Conservation (phyloP, 2,329 filamentous ascomycete genomes). For the Verticillium klebahnii region DNA sequence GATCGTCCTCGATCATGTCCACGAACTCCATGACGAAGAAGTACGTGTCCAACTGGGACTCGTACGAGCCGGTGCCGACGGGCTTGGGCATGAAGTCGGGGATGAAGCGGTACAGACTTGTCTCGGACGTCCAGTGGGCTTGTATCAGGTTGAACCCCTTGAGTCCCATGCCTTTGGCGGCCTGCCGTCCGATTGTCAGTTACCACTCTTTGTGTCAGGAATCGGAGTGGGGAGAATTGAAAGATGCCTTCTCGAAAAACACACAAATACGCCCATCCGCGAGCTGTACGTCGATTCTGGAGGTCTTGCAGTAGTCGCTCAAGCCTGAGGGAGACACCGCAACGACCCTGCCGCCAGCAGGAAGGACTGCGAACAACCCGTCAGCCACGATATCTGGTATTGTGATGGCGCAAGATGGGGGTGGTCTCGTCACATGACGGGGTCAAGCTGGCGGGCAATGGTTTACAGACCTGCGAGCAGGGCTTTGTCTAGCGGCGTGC, state of each 20-base stretch:
- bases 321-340: background rate
- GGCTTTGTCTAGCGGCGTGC: background rate
- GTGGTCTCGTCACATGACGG: background rate
- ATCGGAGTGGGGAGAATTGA: background rate
- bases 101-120: slow-evolving; percentile 14
- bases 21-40: slow-evolving; percentile 20
- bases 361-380: background rate
- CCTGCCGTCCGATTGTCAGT: background rate
- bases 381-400: background rate
- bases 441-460: background rate
- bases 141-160: slow-evolving; percentile 8
- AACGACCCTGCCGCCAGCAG: background rate
- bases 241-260: background rate
- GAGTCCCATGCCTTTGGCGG: background rate
- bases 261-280: background rate
- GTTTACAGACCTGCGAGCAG: background rate
- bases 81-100: slow-evolving; percentile 17
- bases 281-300: background rate
- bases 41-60: slow-evolving; percentile 13
- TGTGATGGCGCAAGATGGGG: background rate
- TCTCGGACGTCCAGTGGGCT: slow-evolving; percentile 16
- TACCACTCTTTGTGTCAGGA: background rate
- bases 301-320: background rate
- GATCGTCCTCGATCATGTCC: slow-evolving; percentile 18
- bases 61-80: slow-evolving; percentile 15